Evolutionary conservation across 2,329 filamentous ascomycete genomes (phyloP).

Genomic region (Sporothrix brasiliensis): DNA sequence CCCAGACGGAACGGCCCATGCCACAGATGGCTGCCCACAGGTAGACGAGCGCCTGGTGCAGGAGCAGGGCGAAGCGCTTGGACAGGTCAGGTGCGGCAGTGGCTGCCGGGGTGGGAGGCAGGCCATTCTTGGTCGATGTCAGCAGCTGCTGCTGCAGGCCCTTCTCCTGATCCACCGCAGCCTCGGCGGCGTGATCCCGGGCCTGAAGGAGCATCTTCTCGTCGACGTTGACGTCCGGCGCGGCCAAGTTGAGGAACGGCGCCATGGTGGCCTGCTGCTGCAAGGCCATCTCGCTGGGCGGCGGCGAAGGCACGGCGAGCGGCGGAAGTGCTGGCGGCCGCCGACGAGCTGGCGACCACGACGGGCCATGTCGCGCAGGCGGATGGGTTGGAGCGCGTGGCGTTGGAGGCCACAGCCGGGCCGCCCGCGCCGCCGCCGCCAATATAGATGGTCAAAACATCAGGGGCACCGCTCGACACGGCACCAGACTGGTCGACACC

Average conservation of each 20-base stretch:
- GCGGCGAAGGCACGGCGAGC: conserved; percentile 29
- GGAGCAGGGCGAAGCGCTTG: conserved; percentile 28
- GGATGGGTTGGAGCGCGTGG: conserved; percentile 30
- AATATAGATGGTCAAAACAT: conserved; percentile 42
- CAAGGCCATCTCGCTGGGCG: neutral
- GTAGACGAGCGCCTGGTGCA: conserved; percentile 32
- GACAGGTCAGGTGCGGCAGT: neutral
- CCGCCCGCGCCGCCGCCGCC: conserved; percentile 32
- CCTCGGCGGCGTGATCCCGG: conserved; percentile 11
- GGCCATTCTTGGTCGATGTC: neutral
- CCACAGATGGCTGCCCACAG: conserved; percentile 31
- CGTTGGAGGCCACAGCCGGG: conserved; percentile 13
- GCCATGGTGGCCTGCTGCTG: conserved; percentile 8
- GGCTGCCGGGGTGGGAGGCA: neutral
- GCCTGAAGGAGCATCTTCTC: conserved; percentile 29
- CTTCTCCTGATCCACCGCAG: conserved; percentile 30
- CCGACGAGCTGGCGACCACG: conserved; percentile 35
- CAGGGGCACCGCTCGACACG: conserved; percentile 60
- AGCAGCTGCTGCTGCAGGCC: conserved; percentile 13
- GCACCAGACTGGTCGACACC: conserved; percentile 64
- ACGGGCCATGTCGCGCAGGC: conserved; percentile 35
- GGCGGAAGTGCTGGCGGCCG: conserved; percentile 30
- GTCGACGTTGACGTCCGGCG: conserved; percentile 1
- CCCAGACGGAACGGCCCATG: conserved; percentile 27
- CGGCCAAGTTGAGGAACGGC: conserved; percentile 24